Conservation (phyloP, 768 basidiomycete genomes). For the Psilocybe cubensis region DNA sequence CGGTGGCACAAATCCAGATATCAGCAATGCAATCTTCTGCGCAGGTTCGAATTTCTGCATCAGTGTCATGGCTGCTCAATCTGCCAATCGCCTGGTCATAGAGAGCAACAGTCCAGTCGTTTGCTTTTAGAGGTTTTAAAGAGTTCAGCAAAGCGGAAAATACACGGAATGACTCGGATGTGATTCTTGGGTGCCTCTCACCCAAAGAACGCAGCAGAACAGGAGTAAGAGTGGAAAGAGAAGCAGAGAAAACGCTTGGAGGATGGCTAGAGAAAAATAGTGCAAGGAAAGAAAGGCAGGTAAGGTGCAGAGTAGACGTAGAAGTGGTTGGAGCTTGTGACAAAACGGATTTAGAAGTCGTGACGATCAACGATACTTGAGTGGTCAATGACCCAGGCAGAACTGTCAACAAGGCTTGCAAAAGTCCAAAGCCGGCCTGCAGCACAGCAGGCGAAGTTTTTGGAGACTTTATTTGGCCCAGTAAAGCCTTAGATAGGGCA, state of each 20-base stretch:
- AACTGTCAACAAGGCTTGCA: constrained; percentile 76
- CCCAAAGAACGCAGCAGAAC: constrained; percentile 73
- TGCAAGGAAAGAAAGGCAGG: constrained; percentile 83
- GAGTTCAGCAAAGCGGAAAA: constrained; percentile 84
- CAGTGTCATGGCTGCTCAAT: constrained; percentile 81
- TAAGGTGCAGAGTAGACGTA: constrained; percentile 81
- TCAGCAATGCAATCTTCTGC: constrained; percentile 87
- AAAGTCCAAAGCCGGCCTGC: constrained; percentile 84
- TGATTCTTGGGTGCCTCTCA: constrained; percentile 89
- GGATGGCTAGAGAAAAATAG: constrained; percentile 79
- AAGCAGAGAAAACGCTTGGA: constrained; percentile 56
- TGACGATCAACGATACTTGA: constrained; percentile 65
- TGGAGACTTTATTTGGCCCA: constrained; percentile 82
- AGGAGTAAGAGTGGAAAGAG: constrained; percentile 71
- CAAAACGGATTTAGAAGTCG: constrained; percentile 67
- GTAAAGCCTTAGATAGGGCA: constrained; percentile 74
- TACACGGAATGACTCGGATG: constrained; percentile 85
- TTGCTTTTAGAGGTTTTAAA: constrained; percentile 66
- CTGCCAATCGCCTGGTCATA: constrained; percentile 76
- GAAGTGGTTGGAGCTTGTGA: constrained; percentile 73
- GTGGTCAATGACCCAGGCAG: constrained; percentile 81
- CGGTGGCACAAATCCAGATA: constrained; percentile 86
- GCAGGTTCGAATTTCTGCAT: constrained; percentile 84
- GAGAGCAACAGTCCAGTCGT: constrained; percentile 70
- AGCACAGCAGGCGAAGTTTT: constrained; percentile 79